Base-by-base conservation (phyloP, 176 grass and related monocot genomes). In the Carex parvula region DNA sequence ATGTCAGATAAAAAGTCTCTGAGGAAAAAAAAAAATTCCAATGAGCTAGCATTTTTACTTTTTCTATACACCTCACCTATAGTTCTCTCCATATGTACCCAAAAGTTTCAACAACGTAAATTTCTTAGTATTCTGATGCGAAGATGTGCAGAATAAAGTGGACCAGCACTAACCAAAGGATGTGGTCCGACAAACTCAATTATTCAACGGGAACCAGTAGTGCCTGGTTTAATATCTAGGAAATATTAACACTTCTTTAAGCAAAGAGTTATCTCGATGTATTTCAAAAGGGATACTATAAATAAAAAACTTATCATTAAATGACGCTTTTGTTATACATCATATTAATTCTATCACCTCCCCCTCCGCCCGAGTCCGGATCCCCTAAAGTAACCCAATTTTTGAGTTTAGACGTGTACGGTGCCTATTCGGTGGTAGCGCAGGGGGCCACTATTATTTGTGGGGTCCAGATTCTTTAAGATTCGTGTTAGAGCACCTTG, bases 271-370 rank as follows among this genome's bases (percentile, higher is more conserved):
- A 75, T 54, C 11, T 77, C 5, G 12, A 53, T 29, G 70, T 5
- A 73, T 48, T 48, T 22, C n/a, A 75, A 54, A 75, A 41, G 3
- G 44, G 70, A 75, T 53, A 75, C n/a, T 53, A 76, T 54, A 29
- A 54, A 53, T 76, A 0, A 17, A 32, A n/a, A 76, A 77, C 13
- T 77, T 17, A 4, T 76, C 13, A 55, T 56, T 32, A 77, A 77
- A 33, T 77, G 73, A 77, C 73, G 26, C 50, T 77, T 56, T 56
- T 77, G 73, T n/a, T 55, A 56, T 56, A 56, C 21, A 77, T 77
- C 50, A 56, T 72, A 85, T 83, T 79, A 94, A 69, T 92, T 85
- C 87, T 94, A 92, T 94, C 84, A 91, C 44, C 57, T 85, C 82
- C 37, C 83, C 84, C 68, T 41, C 78, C n/a, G n/a, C n/a, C n/a